phyloP scores from a whole-genome alignment of 352 stramenopile genomes.

The Phytophthora megakarya region DNA sequence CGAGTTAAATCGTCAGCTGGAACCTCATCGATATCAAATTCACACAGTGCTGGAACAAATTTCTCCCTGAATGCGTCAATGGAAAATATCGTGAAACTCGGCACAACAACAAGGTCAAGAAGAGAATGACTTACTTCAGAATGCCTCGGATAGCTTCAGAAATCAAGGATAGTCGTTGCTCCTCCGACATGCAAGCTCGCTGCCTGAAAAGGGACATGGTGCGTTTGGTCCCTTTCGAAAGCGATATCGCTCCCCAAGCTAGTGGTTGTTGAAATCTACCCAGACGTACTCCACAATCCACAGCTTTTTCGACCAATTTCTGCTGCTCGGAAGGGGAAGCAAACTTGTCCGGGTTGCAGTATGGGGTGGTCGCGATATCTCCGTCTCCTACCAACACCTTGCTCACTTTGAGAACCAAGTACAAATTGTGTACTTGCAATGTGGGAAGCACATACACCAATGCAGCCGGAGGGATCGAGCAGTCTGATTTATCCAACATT shows the following conservation, averaged over 20 bases:
- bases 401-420: constrained; percentile 69
- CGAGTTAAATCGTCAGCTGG: constrained; percentile 44
- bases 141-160: constrained; percentile 53
- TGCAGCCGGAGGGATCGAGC: constrained; percentile 25
- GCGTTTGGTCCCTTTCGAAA: constrained; percentile 49
- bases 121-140: constrained; percentile 46
- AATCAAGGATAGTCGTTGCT: constrained; percentile 61
- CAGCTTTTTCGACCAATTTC: constrained; percentile 59
- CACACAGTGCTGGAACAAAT: constrained; percentile 51
- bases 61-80: constrained; percentile 45
- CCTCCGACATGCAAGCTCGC: constrained; percentile 58
- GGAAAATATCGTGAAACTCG: not conserved
- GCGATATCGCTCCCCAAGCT: constrained; percentile 59
- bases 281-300: constrained; percentile 49
- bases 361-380: constrained; percentile 56
- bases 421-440: constrained; percentile 52
- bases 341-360: constrained; percentile 69
- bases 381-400: constrained; percentile 65
- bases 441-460: constrained; percentile 66
- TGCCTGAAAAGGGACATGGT: constrained; percentile 71
- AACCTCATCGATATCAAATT: constrained; percentile 61
- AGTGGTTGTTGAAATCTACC: constrained; percentile 62
- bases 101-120: not conserved
- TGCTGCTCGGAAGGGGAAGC: constrained; percentile 50
- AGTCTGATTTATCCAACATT: constrained; percentile 22